A percentile compares a stretch with the other conserved stretches of the same genome.
Conservation (phyloP, 345 rosid species). For the Salix brachista region DNA sequence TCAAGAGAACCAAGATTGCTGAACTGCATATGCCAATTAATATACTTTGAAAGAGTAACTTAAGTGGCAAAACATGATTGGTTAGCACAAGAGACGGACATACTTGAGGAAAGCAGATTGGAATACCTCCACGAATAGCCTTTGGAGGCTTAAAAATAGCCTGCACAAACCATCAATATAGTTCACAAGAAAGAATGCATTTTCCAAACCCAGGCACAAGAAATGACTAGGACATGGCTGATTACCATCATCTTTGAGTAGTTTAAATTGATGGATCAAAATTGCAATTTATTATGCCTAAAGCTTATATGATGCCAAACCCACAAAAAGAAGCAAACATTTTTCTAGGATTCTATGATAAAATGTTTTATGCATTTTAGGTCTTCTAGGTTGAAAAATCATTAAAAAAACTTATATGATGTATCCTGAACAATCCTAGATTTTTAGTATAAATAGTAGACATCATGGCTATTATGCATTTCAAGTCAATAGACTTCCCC, state of each 20-base stretch:
- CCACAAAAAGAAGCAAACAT: not conserved
- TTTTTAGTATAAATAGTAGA: not conserved
- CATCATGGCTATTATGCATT: not conserved
- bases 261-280: not conserved
- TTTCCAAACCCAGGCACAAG: not conserved
- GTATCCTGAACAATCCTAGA: not conserved
- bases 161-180: constrained; percentile 15
- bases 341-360: not conserved
- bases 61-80: not conserved
- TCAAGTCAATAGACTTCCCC: not conserved
- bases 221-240: not conserved
- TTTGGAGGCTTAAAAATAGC: constrained; percentile 26
- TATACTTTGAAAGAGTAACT: not conserved
- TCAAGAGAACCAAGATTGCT: constrained; percentile 26
- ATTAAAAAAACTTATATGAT: not conserved
- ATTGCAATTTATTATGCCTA: not conserved
- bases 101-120: constrained; percentile 33
- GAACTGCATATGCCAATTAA: constrained; percentile 18
- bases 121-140: constrained; percentile 30
- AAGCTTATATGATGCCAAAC: not conserved
- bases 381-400: not conserved
- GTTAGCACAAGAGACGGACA: not conserved
- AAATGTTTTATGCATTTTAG: not conserved
- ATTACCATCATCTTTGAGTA: not conserved
- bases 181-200: not conserved